Evolutionary conservation across 2,329 filamentous ascomycete genomes (phyloP), one percentile per base, ranked within the genome.

Genomic region (Colletotrichum noveboracense): DNA sequence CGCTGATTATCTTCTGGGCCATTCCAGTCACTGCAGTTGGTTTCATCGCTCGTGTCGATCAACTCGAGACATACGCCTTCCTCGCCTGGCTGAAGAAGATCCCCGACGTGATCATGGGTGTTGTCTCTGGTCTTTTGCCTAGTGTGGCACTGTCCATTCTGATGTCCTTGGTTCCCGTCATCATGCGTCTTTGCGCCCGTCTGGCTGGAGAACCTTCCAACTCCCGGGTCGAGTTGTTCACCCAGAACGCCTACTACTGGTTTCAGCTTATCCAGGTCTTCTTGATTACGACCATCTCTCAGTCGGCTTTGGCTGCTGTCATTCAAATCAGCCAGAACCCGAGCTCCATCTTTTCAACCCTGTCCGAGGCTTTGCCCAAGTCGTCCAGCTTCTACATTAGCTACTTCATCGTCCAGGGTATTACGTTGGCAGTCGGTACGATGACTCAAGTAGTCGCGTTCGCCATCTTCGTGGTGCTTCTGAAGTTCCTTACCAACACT

Each of bases 221-320:
- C 8, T 93, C 95, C 2, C 90, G 94, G 13, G 93, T 98, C 18
- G 97, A 99, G 84, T 88, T 98, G 10, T 96, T 95, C 74, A 96
- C 95, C 0, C 95, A 98, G 82, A 97, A 96, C 81, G 94, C 92
- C 79, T 98, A 97, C 88, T 99, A 98, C 81, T 92, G 91, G 61
- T 97, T 97, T 86, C 95, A 97, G 83, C 92, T 98, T 58, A 89
- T 98, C 24, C 96, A 98, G 82, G 95, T 98, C 60, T 98, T 98
- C 86, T 86, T 98, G 73, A 92, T 98, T 65, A 93, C 95, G 0
- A 98, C 96, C 0, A 79, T 98, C 34, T 91, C 94, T 3, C 96
- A 95, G 18, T 93, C 95, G 2, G 96, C 96, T 12, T 92, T 95
- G 5, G 90, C 93, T 8, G 92, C 95, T 0, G 88, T 92, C 3